Evolutionary conservation across 805 yeast species (phyloP).

Genomic region (Barnettozyma botsteinii): DNA sequence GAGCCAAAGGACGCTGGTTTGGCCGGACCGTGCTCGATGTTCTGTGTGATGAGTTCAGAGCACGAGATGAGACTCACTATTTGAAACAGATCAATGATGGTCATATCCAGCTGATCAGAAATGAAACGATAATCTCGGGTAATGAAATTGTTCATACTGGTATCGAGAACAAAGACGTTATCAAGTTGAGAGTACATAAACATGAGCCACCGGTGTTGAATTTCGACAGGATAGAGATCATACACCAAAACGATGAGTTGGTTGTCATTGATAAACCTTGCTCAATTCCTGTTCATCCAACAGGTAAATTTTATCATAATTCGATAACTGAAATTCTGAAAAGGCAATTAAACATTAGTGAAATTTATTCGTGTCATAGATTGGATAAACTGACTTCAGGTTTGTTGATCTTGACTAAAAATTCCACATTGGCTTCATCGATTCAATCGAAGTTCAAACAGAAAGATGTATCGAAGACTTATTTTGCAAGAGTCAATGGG

Average conservation of each 20-base stretch:
- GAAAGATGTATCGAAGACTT: slow-evolving; percentile 70
- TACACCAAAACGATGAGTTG: slow-evolving; percentile 54
- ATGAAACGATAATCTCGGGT: neutral
- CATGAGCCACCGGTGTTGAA: slow-evolving; percentile 59
- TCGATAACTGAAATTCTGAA: slow-evolving; percentile 76
- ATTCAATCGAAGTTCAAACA: slow-evolving; percentile 58
- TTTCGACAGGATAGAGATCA: slow-evolving; percentile 24
- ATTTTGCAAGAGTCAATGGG: slow-evolving; percentile 84
- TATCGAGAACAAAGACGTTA: slow-evolving; percentile 23
- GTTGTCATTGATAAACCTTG: slow-evolving; percentile 89
- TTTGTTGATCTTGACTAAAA: slow-evolving; percentile 55
- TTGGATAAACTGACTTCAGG: slow-evolving; percentile 92
- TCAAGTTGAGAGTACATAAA: slow-evolving; percentile 44
- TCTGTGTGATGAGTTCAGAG: slow-evolving; percentile 17
- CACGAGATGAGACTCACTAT: slow-evolving; percentile 13
- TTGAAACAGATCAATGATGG: slow-evolving; percentile 9
- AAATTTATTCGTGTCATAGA: slow-evolving; percentile 60
- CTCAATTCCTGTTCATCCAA: slow-evolving; percentile 93
- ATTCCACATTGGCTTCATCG: slow-evolving; percentile 5
- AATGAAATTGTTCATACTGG: slow-evolving; percentile 4
- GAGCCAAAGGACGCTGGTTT: slow-evolving; percentile 24
- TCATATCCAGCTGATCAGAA: slow-evolving; percentile 10
- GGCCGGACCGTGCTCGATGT: slow-evolving; percentile 18
- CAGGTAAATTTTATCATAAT: slow-evolving; percentile 75
- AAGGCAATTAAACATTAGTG: slow-evolving; percentile 44